Base-by-base conservation (phyloP, 345 rosid species). In the Linum tenue region DNA sequence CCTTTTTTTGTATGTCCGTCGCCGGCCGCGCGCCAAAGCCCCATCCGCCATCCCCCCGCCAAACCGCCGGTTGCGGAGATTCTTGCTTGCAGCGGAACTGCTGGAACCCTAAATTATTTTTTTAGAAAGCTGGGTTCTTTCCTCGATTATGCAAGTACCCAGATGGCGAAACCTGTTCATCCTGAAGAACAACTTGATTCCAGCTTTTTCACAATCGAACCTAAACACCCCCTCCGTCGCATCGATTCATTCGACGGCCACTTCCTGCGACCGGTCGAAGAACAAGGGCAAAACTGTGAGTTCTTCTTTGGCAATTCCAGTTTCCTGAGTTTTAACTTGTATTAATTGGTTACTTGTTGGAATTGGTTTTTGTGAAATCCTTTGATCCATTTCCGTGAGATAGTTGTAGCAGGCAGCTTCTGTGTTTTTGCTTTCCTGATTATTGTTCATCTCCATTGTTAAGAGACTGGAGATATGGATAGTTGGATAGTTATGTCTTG, bases 231-330 rank as follows among this genome's bases (percentile, higher is more conserved):
- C 37, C 56, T 63, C 17, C 59, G 63, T 57, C 65, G 76, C 82
- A 65, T 76, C 72, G 4, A 70, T 86, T 71, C 92, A 84, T 81
- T 81, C 87, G 40, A 81, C 89, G 31, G 74, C 85, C 22, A 9
- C 59, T 37, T 7, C 77, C 2, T 67, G 58, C 7, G 78, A 80
- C 50, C 82, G 79, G 67, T 68, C 86, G 88, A 86, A 74, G 77
- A 75, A 48, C 64, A 80, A 81, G 64, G 77, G 76, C 81, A 71
- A 67, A 37, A 48, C 62, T 7, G 91, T 85, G 60, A 80, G 86
- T 71, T 40, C 12, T 3, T 55, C 41, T 2, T 5, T 16, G 31
- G 31, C 31, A 22, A 22, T 22, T 11, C 59, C 8, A 56, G 10
- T 56, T 12, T 37, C 48, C 8, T 5, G 48, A 69, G 37, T 22